Percentiles rank a stretch among this genome's conserved stretches.
Evolutionary conservation across 495 filamentous ascomycete genomes (phyloP).

Genomic region (Copromyces sp.): DNA sequence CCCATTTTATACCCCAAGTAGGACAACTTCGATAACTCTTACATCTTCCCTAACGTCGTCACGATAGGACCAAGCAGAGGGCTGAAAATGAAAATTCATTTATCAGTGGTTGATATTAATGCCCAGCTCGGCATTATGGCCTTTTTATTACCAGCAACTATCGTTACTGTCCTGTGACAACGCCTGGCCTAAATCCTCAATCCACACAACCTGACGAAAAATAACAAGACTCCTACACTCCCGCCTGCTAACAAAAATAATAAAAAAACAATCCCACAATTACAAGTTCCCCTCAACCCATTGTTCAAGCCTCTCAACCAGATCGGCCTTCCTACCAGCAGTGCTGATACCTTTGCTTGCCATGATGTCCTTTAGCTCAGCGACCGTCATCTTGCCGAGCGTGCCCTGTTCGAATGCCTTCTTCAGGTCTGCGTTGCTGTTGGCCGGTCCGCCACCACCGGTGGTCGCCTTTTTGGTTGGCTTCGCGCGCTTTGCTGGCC

Average conservation of each 20-base stretch:
- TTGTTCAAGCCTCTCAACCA: slow-evolving; percentile 68
- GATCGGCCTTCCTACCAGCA: slow-evolving; percentile 65
- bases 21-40: neutral
- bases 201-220: neutral
- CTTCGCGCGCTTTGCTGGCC: slow-evolving; percentile 31
- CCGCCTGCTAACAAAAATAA: neutral
- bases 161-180: neutral
- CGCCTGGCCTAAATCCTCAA: neutral
- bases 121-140: neutral
- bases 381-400: slow-evolving; percentile 62
- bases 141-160: neutral
- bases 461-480: slow-evolving; percentile 12
- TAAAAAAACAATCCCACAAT: neutral
- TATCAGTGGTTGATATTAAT: neutral
- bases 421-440: slow-evolving; percentile 49
- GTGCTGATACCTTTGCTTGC: slow-evolving; percentile 48
- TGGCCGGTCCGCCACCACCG: slow-evolving; percentile 14
- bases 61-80: neutral
- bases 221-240: neutral
- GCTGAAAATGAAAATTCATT: neutral
- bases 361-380: slow-evolving; percentile 60
- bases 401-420: slow-evolving; percentile 46
- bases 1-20: neutral
- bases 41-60: neutral
- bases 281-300: slow-evolving; percentile 53